A percentile compares a stretch with the other conserved stretches of the same genome.
Conservation (phyloP, 371 early-diverging fungal genomes). For the Mortierella sp. region DNA sequence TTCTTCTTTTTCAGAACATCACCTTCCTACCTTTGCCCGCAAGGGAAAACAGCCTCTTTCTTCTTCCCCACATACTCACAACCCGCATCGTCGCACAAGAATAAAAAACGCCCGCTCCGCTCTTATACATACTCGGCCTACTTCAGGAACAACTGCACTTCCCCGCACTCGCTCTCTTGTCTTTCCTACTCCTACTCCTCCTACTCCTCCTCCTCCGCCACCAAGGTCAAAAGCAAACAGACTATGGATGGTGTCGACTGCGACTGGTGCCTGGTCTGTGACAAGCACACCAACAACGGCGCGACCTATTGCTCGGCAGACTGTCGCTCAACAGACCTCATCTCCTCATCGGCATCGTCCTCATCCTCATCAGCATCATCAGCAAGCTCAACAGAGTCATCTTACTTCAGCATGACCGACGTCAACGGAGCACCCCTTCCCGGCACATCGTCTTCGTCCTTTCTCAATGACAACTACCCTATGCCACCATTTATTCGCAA, state of each 20-base stretch:
- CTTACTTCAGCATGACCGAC: slow-evolving; percentile 38
- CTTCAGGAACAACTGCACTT: background rate
- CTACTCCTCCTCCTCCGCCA: background rate
- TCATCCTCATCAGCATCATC: slow-evolving; percentile 40
- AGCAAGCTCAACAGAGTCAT: slow-evolving; percentile 22
- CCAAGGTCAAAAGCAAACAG: background rate
- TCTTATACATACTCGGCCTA: background rate
- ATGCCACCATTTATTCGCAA: slow-evolving; percentile 59
- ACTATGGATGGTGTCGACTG: slow-evolving; percentile 56
- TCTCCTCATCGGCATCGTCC: slow-evolving; percentile 56
- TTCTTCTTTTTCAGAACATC: background rate
- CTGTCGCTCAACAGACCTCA: slow-evolving; percentile 53
- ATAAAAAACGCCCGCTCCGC: slow-evolving; percentile 14
- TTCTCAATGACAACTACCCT: slow-evolving; percentile 31
- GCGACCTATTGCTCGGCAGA: slow-evolving; percentile 53
- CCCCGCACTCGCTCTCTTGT: background rate
- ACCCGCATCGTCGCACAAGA: slow-evolving; percentile 4
- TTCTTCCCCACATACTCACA: slow-evolving; percentile 9
- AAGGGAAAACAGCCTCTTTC: background rate
- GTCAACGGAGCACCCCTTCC: slow-evolving; percentile 22
- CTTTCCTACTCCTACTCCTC: background rate
- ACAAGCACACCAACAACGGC: slow-evolving; percentile 49
- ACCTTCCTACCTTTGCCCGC: background rate
- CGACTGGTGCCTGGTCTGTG: slow-evolving; percentile 60
- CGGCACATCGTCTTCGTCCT: slow-evolving; percentile 7